A percentile compares a stretch with the other conserved stretches of the same genome.
Conservation (phyloP, 2,329 filamentous ascomycete species). For the Apiospora rasikravindrae region DNA sequence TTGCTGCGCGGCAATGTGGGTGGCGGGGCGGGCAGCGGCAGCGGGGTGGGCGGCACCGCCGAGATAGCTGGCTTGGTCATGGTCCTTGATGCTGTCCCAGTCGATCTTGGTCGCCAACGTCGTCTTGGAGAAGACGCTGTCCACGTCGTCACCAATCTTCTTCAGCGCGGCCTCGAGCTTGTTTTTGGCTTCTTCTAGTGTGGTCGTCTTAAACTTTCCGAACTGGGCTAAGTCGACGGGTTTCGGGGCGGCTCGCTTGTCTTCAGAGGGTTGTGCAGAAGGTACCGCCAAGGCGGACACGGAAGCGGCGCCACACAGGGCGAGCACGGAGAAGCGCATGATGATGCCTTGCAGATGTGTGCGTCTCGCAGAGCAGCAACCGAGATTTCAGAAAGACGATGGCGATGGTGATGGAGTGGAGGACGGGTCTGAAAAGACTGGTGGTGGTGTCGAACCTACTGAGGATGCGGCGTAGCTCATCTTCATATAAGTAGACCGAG, state of each 20-base stretch:
- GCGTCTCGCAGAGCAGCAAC: not conserved
- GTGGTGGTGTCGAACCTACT: not conserved
- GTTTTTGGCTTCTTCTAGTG: conserved; percentile 33
- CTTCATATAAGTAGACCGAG: not conserved
- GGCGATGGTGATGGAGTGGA: not conserved
- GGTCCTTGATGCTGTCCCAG: conserved; percentile 21
- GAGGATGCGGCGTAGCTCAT: conserved; percentile 2
- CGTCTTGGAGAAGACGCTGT: not conserved
- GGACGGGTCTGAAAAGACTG: not conserved
- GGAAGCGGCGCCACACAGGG: conserved; percentile 11
- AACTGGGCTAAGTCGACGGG: conserved; percentile 34
- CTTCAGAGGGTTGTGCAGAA: not conserved
- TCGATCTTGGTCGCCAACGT: conserved; percentile 24
- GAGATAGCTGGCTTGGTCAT: conserved; percentile 21
- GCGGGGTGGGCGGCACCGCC: conserved; percentile 16
- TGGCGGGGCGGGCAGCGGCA: too few relatives aligned
- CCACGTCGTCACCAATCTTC: conserved; percentile 17
- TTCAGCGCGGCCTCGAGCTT: conserved; percentile 26
- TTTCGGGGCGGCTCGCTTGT: conserved; percentile 19
- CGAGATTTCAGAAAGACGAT: not conserved
- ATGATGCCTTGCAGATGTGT: conserved; percentile 5
- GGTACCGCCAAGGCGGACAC: conserved; percentile 13
- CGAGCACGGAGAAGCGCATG: conserved; percentile 18
- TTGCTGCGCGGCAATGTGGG: too few relatives aligned
- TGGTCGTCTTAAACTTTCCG: conserved; percentile 37